Conservation (phyloP, 2,329 filamentous ascomycete species). For the Colletotrichum destructivum region DNA sequence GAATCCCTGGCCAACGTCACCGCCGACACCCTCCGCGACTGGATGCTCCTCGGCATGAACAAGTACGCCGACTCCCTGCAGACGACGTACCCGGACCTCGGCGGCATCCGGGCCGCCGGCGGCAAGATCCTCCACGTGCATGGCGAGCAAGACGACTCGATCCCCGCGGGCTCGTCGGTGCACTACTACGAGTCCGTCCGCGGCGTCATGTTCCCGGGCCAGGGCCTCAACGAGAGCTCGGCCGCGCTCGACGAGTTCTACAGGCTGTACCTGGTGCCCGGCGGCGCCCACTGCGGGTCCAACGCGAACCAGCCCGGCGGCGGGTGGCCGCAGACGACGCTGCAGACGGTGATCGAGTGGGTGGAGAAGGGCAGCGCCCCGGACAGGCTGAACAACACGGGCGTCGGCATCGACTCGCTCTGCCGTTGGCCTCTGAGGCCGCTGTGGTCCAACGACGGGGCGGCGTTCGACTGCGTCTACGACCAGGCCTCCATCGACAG, state of each 20-base stretch:
- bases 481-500: constrained; percentile 31
- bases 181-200: constrained; percentile 60
- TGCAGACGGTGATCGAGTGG: constrained; percentile 65
- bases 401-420: constrained; percentile 53
- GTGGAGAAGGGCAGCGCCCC: constrained; percentile 65
- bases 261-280: constrained; percentile 58
- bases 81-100: constrained; percentile 54
- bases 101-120: constrained; percentile 53
- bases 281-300: constrained; percentile 65
- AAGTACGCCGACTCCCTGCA: constrained; percentile 49
- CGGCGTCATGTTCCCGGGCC: constrained; percentile 61
- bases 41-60: constrained; percentile 65
- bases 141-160: constrained; percentile 55
- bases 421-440: constrained; percentile 61
- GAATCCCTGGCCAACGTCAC: constrained; percentile 61
- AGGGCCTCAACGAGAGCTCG: constrained; percentile 49
- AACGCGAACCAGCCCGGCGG: constrained; percentile 60
- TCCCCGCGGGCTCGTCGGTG: constrained; percentile 52
- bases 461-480: constrained; percentile 26
- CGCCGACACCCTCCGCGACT: constrained; percentile 66
- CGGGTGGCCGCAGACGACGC: constrained; percentile 52
- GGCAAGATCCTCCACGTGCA: constrained; percentile 61
- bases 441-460: constrained; percentile 50
- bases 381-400: constrained; percentile 57
- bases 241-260: constrained; percentile 57